phyloP scores from a whole-genome alignment of 2,329 filamentous ascomycete species.

The Tolypocladium inflatum region DNA sequence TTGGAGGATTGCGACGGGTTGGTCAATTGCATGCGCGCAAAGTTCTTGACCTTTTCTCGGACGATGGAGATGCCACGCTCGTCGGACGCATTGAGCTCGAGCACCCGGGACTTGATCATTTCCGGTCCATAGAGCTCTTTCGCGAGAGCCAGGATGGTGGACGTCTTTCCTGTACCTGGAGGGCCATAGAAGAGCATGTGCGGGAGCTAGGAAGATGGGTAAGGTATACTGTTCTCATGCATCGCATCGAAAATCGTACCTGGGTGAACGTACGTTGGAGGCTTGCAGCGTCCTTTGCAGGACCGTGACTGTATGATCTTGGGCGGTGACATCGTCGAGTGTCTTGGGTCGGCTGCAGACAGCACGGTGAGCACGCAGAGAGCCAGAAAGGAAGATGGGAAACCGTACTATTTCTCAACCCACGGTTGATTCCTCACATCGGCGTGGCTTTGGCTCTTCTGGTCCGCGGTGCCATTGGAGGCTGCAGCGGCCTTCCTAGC shows the following conservation, averaged over 20 bases:
- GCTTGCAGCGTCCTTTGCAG: constrained; percentile 89
- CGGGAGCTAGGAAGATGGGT: constrained; percentile 48
- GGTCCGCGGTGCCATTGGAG: constrained; percentile 49
- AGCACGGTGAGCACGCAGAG: constrained; percentile 16
- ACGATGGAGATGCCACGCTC: constrained; percentile 97
- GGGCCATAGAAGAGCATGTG: constrained; percentile 99
- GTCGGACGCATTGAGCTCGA: constrained; percentile 98
- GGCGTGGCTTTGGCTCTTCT: constrained; percentile 54
- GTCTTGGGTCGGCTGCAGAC: constrained; percentile 73
- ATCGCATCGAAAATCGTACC: neutral
- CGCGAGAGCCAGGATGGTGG: constrained; percentile 90
- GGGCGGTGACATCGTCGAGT: constrained; percentile 87
- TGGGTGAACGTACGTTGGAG: constrained; percentile 58
- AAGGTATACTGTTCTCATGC: neutral
- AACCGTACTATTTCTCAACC: constrained; percentile 95
- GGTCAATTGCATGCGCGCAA: constrained; percentile 88
- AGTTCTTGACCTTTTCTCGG: constrained; percentile 95
- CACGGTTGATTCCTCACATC: constrained; percentile 70
- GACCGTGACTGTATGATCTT: constrained; percentile 93
- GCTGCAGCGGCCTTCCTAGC: constrained; percentile 73
- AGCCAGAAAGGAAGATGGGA: neutral
- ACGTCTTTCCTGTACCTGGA: constrained; percentile 95
- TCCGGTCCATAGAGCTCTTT: constrained; percentile 97
- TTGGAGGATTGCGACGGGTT: constrained; percentile 64
- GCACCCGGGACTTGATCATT: constrained; percentile 85